Conservation (phyloP, 2,329 filamentous ascomycete species). For the Ascochyta viciae-villosae region DNA sequence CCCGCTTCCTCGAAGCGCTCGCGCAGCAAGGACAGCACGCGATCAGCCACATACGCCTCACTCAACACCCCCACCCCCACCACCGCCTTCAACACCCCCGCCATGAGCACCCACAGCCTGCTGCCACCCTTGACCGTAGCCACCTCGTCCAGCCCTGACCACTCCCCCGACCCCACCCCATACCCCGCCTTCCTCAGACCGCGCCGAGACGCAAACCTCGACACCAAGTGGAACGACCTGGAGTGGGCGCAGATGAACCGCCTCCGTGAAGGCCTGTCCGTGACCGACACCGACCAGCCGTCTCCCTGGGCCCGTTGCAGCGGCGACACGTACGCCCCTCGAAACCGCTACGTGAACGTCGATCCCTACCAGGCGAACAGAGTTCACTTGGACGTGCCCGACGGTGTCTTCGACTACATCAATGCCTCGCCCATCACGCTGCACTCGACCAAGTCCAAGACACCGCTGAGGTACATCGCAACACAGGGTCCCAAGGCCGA, state of each 20-base stretch:
- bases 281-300: constrained; percentile 52
- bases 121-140: constrained; percentile 17
- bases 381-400: constrained; percentile 78
- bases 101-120: constrained; percentile 30
- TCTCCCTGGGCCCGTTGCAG: constrained; percentile 65
- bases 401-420: constrained; percentile 64
- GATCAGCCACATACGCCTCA: constrained; percentile 37
- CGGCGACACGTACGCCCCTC: constrained; percentile 62
- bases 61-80: constrained; percentile 31
- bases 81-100: constrained; percentile 35
- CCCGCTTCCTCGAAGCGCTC: constrained; percentile 50
- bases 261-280: constrained; percentile 53
- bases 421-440: constrained; percentile 58
- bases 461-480: constrained; percentile 75
- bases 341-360: constrained; percentile 90
- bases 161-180: constrained; percentile 14
- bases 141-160: constrained; percentile 16
- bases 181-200: constrained; percentile 61
- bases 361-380: constrained; percentile 89
- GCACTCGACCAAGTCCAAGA: constrained; percentile 50
- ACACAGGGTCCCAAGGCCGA: constrained; percentile 83
- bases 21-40: constrained; percentile 48
- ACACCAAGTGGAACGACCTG: constrained; percentile 66
- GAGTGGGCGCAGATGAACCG: constrained; percentile 67
- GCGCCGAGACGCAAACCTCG: constrained; percentile 55